These are phyloP conservation scores for Xylariaceae sp. DNA, from an alignment of 2,329 filamentous ascomycete species.

Conservation along the genomic window DNA sequence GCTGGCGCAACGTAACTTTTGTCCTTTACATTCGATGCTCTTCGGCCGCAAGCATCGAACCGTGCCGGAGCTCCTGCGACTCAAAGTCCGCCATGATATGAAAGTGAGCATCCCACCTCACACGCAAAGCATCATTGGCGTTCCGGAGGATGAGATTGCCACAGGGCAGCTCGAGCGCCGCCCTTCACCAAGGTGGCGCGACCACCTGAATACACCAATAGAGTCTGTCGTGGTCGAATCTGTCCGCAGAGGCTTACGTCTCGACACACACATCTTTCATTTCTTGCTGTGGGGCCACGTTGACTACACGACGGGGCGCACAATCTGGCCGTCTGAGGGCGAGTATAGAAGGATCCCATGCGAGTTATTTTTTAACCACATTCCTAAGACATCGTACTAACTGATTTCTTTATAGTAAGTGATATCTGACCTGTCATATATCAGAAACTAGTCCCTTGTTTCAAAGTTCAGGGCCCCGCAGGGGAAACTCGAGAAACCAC, in stretches of 20 bases:
- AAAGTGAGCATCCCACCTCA: slow-evolving; percentile 3
- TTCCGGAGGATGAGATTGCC: slow-evolving; percentile 54
- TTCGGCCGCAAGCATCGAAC: slow-evolving; percentile 51
- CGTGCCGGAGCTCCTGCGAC: slow-evolving; percentile 50
- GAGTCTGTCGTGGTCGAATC: slow-evolving; percentile 58
- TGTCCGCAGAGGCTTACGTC: slow-evolving; percentile 46
- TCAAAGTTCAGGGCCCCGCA: no score
- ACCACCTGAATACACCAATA: slow-evolving; percentile 50
- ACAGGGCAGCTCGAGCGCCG: slow-evolving; percentile 54
- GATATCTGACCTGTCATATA: no score
- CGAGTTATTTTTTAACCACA: no score
- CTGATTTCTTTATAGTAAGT: no score
- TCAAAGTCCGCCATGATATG: slow-evolving; percentile 59
- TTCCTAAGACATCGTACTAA: no score
- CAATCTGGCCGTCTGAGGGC: slow-evolving; percentile 48
- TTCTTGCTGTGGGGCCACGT: slow-evolving; percentile 65
- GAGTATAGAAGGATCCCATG: no score
- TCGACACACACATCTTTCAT: slow-evolving; percentile 52
- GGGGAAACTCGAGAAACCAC: no score
- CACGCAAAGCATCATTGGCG: slow-evolving; percentile 43
- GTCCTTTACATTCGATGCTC: slow-evolving; percentile 59
- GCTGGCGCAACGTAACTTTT: slow-evolving; percentile 56
- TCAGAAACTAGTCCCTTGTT: no score
- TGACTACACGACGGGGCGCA: slow-evolving; percentile 49
- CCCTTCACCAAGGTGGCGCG: slow-evolving; percentile 39